Evolutionary conservation across 2,329 filamentous ascomycete species (phyloP), one percentile per base, ranked within the genome.

Genomic region (Cladosporium sp.): DNA sequence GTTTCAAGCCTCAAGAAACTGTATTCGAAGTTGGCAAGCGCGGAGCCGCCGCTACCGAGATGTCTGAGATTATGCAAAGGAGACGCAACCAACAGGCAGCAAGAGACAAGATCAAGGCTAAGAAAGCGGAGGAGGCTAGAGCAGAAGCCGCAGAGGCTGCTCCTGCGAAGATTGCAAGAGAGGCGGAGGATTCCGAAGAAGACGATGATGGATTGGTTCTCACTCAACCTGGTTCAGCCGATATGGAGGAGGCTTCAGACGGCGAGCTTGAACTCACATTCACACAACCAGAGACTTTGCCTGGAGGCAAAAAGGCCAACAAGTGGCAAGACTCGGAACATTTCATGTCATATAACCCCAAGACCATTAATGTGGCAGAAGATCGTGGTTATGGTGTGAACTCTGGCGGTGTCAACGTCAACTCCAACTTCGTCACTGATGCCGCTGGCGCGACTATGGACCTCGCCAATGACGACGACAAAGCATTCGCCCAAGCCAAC

Each of bases 341-440:
- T 65, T 99, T 95, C 84, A 97, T 99, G 91, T 89, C 90, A 9
- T 99, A 99, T 79, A 90, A 85, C 1, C 94, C 94, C 0, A 87
- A 89, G 61, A 86, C 85, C 40, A 82, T 84, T 65, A 94, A 93
- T 72, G 80, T 88, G 4, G 90, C 88, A 53, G 93, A 97, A 75
- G 91, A 97, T 70, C 88, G 90, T 56, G 94, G 87, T 12, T 99
- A 99, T 75, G 91, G 92, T 62, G 91, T 99, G 17, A 90, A 95
- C 73, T 89, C 90, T 0, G 91, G 91, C 50, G 67, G 65, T 42
- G 85, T 83, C 9, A 75, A 78, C 64, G 77, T 78, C 54, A 76
- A 76, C 19, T 79, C 83, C 56, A 92, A 88, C 74, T 99, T 99
- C 75, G 83, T 95, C 47, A 86, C 91, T 68, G 90, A 90, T 6